These are phyloP conservation scores for Plantago elongata DNA, from an alignment of 257 asterid species.

Conservation along the genomic window DNA sequence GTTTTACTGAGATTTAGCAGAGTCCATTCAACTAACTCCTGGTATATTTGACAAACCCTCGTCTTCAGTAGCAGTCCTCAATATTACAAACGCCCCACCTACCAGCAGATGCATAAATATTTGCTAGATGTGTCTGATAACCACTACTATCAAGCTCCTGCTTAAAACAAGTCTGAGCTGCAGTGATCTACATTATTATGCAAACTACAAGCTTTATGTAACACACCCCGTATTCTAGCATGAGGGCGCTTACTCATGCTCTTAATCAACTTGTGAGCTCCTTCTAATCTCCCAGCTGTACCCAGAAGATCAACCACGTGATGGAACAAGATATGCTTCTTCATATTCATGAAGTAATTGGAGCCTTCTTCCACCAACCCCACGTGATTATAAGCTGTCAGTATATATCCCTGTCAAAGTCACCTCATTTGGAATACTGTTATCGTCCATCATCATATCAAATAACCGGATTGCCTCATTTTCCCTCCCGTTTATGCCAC, in stretches of 20 bases:
- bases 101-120: conserved; percentile 68
- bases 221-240: conserved; percentile 92
- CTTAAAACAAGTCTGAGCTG: conserved; percentile 60
- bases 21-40: conserved; percentile 68
- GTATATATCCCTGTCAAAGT: conserved; percentile 63
- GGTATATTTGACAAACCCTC: conserved; percentile 52
- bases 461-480: conserved; percentile 55
- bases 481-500: conserved; percentile 75
- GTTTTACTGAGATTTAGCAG: conserved; percentile 7
- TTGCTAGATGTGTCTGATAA: conserved; percentile 71
- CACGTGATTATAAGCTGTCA: conserved; percentile 62
- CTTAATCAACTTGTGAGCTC: conserved; percentile 65
- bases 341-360: conserved; percentile 54
- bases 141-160: conserved; percentile 69
- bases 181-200: conserved; percentile 65
- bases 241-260: conserved; percentile 65
- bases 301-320: conserved; percentile 77
- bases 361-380: conserved; percentile 85
- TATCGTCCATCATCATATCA: conserved; percentile 54
- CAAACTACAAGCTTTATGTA: conserved; percentile 86
- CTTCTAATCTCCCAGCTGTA: conserved; percentile 62
- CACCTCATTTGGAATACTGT: conserved; percentile 52
- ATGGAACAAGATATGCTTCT: conserved; percentile 52
- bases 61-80: conserved; percentile 48
- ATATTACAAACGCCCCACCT: conserved; percentile 74